Conservation (phyloP, 2,329 filamentous ascomycete genomes). For the Drechslerella dactyloides region DNA sequence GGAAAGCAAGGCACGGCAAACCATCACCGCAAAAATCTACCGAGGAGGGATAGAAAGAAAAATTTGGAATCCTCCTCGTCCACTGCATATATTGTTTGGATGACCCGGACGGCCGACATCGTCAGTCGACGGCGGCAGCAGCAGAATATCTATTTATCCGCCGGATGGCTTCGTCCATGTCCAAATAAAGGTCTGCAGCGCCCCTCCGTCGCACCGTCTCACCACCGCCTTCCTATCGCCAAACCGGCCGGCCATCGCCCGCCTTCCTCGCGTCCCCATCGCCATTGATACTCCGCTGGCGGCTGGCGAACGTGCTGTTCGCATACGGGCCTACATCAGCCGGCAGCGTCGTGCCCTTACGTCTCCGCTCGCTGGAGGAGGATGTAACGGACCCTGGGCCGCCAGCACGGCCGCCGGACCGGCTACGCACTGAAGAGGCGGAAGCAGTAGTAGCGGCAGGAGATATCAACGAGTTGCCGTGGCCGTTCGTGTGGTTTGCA, state of each 20-base stretch:
- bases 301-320: conserved; percentile 42
- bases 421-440: conserved; percentile 43
- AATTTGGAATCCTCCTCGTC: neutral
- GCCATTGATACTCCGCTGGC: conserved; percentile 28
- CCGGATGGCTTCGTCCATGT: conserved; percentile 12
- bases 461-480: conserved; percentile 36
- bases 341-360: conserved; percentile 26
- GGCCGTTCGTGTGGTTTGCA: conserved; percentile 10
- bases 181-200: too few species aligned
- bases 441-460: conserved; percentile 43
- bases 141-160: neutral
- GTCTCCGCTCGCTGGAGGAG: conserved; percentile 25
- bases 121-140: too few species aligned
- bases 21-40: too few species aligned
- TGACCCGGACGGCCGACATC: too few species aligned
- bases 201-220: too few species aligned
- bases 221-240: conserved; percentile 21
- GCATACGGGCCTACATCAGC: conserved; percentile 29
- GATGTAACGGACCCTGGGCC: conserved; percentile 32
- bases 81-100: too few species aligned
- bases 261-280: conserved; percentile 16
- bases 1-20: neutral
- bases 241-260: conserved; percentile 16
- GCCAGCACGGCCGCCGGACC: conserved; percentile 27
- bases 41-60: conserved; percentile 2